A percentile compares a stretch with the other conserved stretches of the same genome.
Evolutionary conservation across 2,329 filamentous ascomycete species (phyloP).

Genomic region (Lojkania enalia): DNA sequence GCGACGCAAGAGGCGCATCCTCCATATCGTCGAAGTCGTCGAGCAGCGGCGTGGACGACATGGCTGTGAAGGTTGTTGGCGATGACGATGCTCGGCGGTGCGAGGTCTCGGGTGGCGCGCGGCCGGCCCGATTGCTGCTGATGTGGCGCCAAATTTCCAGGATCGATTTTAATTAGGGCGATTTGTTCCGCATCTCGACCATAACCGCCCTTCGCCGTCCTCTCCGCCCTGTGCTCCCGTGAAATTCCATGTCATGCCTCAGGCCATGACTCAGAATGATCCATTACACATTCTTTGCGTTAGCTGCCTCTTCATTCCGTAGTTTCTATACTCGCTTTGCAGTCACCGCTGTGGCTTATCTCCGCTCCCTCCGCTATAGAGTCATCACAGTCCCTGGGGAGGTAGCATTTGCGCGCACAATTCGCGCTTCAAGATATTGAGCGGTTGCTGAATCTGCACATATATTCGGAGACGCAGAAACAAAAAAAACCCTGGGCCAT

Average conservation of each 20-base stretch:
- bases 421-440: too few species aligned
- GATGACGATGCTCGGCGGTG: background rate
- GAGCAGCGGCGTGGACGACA: background rate
- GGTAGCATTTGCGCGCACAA: too few species aligned
- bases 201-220: background rate
- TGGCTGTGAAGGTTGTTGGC: background rate
- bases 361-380: too few species aligned
- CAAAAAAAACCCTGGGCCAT: slow-evolving; percentile 18
- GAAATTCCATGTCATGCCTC: too few species aligned
- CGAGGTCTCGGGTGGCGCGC: background rate
- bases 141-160: background rate
- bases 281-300: background rate
- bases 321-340: background rate
- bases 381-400: too few species aligned
- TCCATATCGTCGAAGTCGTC: slow-evolving; percentile 45
- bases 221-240: too few species aligned
- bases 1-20: slow-evolving; percentile 71
- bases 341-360: background rate
- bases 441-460: too few species aligned
- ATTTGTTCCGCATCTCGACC: background rate
- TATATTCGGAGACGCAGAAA: too few species aligned
- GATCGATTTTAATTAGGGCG: too few species aligned
- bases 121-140: too few species aligned
- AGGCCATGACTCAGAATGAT: background rate
- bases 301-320: too few species aligned